A percentile compares a stretch with the other conserved stretches of the same genome.
Evolutionary conservation across 305 asterid species (phyloP).

Genomic region (Withania somnifera): DNA sequence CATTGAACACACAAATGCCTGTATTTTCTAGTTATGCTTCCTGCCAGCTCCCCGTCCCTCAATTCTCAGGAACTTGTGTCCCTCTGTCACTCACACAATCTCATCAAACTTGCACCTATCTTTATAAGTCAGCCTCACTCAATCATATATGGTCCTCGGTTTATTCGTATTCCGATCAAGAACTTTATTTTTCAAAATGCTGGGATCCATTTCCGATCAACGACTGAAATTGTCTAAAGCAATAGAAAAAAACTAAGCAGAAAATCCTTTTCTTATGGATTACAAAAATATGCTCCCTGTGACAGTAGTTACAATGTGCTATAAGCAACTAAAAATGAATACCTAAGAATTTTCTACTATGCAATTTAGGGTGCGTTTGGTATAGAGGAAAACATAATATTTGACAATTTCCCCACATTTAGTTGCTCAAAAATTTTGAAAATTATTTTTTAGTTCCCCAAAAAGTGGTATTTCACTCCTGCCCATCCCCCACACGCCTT

Average conservation of each 20-base stretch:
- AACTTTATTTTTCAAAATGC: background rate
- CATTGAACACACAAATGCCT: background rate
- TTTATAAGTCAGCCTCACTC: background rate
- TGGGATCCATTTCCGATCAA: background rate
- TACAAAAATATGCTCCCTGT: background rate
- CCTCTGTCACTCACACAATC: background rate
- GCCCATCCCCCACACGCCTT: background rate
- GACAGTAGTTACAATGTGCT: background rate
- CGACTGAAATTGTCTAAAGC: background rate
- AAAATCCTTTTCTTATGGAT: background rate
- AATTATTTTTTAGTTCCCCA: background rate
- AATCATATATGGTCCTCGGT: background rate
- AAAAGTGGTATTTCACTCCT: background rate
- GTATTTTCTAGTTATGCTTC: background rate
- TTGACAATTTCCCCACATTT: background rate
- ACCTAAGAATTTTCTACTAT: background rate
- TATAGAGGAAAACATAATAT: background rate
- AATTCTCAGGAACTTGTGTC: background rate
- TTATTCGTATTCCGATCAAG: background rate
- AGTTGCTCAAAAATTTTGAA: background rate
- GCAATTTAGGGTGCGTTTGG: background rate
- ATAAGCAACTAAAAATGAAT: background rate
- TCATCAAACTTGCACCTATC: background rate
- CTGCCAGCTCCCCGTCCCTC: background rate
- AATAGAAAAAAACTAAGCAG: background rate